Base-by-base conservation (phyloP, 345 rosid genomes). In the Firmiana major region DNA sequence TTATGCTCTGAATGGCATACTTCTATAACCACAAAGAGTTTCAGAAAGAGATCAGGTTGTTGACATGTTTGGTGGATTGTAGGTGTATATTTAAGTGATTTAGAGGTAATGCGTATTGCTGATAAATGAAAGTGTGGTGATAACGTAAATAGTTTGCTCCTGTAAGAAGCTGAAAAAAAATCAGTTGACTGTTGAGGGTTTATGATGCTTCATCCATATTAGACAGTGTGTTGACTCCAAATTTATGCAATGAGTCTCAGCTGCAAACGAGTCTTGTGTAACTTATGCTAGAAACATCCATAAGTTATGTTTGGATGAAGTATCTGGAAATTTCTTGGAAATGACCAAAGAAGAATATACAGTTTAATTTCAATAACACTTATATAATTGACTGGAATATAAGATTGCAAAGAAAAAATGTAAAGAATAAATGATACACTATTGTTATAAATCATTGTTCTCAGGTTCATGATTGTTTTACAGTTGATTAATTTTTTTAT, bases 311-410 rank as follows among this genome's bases (percentile, higher is more conserved):
- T 49, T 49, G 59, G 42, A 70, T 49, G 24, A 28, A 4, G 64
- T 5, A 24, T 69, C 15, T 49, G 43, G 59, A 49, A 70, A 49
- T 49, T 28, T 49, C 59, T 49, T 28, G 4, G 54, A 68, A 31
- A 68, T 26, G 19, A 68, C 55, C 11, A 26, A 1, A 22, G 13
- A 28, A 17, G 58, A 15, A 70, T 70, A 26, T 24, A 22, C 55
- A 0, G 19, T 45, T 68, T 68, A 45, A 45, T 13, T 43, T 46
- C 54, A 22, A 1, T 45, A 49, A 70, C 17, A 28, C 38, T 28
- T 69, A 8, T 16, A 70, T 21, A 70, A 19, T 70, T 70, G 26
- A 49, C 3, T 49, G 74, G 74, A 70, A 70, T 49, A 49, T 70
- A 17, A 46, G 9, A 49, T 49, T 70, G 43, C 58, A 49, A 28